Conservation (phyloP, 1,284 basidiomycete genomes). For the Trametes hirsuta region DNA sequence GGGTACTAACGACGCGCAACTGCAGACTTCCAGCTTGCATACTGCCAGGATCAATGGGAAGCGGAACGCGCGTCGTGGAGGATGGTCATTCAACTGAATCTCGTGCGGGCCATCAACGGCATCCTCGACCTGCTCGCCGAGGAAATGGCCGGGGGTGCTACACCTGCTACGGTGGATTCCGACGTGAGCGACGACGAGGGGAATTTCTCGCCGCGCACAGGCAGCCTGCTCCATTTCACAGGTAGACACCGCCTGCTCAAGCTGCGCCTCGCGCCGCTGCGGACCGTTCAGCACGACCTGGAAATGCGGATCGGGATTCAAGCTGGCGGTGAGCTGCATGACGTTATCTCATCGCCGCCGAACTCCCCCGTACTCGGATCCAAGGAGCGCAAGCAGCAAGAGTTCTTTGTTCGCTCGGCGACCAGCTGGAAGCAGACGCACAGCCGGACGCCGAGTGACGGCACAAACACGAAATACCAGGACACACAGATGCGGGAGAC, state of each 20-base stretch:
- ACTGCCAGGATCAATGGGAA: conserved; percentile 66
- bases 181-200: conserved; percentile 20
- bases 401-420: conserved; percentile 59
- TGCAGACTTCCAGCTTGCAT: conserved; percentile 72
- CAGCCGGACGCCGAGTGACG: conserved; percentile 48
- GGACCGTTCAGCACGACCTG: conserved; percentile 59
- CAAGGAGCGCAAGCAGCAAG: conserved; percentile 37
- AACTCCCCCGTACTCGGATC: conserved; percentile 28
- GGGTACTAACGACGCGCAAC: not conserved
- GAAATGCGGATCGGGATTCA: conserved; percentile 62
- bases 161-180: conserved; percentile 13
- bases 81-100: conserved; percentile 73
- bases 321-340: conserved; percentile 36
- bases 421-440: conserved; percentile 61
- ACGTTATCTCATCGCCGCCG: conserved; percentile 30
- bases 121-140: conserved; percentile 60
- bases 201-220: conserved; percentile 1
- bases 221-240: conserved; percentile 47
- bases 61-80: conserved; percentile 74
- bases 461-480: conserved; percentile 35
- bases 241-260: conserved; percentile 64
- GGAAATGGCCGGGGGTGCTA: conserved; percentile 47
- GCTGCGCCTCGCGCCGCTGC: conserved; percentile 59
- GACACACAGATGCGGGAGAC: conserved; percentile 48
- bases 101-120: conserved; percentile 66